Evolutionary conservation across 331 rosid genomes (phyloP).

Genomic region (Ulmus americana): DNA sequence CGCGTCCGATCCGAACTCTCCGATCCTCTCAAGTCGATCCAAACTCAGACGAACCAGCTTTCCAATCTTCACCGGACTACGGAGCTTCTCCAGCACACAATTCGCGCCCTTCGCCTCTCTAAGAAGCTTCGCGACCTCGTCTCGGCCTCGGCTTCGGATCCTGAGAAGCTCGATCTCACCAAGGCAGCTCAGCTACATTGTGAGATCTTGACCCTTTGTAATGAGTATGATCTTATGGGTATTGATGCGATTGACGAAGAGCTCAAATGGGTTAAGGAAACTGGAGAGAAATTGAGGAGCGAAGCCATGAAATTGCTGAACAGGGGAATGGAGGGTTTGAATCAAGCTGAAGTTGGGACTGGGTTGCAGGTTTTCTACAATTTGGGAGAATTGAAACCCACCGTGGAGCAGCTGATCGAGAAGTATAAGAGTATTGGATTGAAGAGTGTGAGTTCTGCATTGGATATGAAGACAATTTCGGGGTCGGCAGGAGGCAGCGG

Average conservation of each 20-base stretch:
- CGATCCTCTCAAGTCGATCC: constrained; percentile 58
- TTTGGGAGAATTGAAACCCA: constrained; percentile 69
- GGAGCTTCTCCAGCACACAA: constrained; percentile 72
- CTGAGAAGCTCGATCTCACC: constrained; percentile 76
- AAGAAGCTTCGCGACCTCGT: constrained; percentile 76
- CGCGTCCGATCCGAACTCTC: constrained; percentile 87
- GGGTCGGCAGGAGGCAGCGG: constrained; percentile 58
- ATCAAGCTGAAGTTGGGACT: constrained; percentile 95
- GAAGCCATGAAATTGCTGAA: constrained; percentile 84
- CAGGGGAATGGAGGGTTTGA: constrained; percentile 92
- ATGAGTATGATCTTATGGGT: constrained; percentile 67
- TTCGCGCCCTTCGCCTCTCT: constrained; percentile 75
- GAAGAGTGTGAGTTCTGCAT: constrained; percentile 58
- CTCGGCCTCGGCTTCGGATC: constrained; percentile 39
- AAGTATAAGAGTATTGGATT: constrained; percentile 74
- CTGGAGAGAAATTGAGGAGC: constrained; percentile 58
- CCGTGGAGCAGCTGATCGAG: constrained; percentile 65
- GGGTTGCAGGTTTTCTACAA: constrained; percentile 93
- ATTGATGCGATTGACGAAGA: constrained; percentile 71
- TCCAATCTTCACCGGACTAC: constrained; percentile 69
- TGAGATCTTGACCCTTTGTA: constrained; percentile 65
- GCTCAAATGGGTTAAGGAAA: constrained; percentile 65
- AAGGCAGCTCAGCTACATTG: constrained; percentile 86
- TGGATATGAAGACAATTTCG: constrained; percentile 93
- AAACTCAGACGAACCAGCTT: constrained; percentile 59